These are phyloP conservation scores for Tritrichomonas musculus DNA, from an alignment of 208 protist genomes.

Conservation along the genomic window DNA sequence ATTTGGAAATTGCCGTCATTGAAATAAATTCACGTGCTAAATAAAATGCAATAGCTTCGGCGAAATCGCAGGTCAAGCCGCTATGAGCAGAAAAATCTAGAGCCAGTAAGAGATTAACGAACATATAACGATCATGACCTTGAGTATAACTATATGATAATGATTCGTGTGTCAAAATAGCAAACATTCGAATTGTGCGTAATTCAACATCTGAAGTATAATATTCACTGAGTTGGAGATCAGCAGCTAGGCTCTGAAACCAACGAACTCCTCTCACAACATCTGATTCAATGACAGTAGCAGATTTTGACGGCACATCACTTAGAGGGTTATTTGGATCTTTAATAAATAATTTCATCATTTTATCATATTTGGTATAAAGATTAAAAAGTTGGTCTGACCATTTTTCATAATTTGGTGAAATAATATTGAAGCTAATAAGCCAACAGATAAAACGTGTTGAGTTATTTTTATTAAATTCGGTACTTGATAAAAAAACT, in stretches of 20 bases:
- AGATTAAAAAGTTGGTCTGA: not conserved
- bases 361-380: not conserved
- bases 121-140: constrained; percentile 7
- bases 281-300: not conserved
- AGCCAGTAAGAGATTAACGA: not conserved
- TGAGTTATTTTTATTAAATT: not conserved
- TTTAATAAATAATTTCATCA: not conserved
- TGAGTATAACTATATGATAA: not conserved
- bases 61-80: not conserved
- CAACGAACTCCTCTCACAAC: not conserved
- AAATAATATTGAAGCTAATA: not conserved
- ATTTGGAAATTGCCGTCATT: not conserved
- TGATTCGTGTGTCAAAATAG: not conserved
- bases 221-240: not conserved
- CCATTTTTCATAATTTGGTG: not conserved
- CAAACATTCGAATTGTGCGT: not conserved
- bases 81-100: not conserved
- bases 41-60: not conserved
- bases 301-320: not conserved
- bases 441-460: not conserved
- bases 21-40: not conserved
- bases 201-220: not conserved
- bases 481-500: too few species aligned
- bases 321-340: not conserved
- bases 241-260: not conserved